phyloP scores from a whole-genome alignment of 2,329 filamentous ascomycete genomes.

The Curvularia hawaiiensis region DNA sequence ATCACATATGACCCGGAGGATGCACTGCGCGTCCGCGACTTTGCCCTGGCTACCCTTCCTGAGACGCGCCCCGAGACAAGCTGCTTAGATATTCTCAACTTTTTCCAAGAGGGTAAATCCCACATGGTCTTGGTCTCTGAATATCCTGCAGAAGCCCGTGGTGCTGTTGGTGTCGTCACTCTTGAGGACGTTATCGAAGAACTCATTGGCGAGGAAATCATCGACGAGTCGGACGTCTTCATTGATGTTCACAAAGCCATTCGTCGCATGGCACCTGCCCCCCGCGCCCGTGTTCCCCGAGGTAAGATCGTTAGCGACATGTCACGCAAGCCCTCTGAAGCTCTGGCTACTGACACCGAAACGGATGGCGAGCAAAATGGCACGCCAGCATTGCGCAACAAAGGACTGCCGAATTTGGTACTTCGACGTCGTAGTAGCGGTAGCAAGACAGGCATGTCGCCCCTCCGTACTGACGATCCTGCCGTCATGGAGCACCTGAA shows the following conservation, averaged over 20 bases:
- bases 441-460: slow-evolving; percentile 39
- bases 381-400: slow-evolving; percentile 24
- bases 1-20: slow-evolving; percentile 99
- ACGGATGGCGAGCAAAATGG: slow-evolving; percentile 26
- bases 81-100: slow-evolving; percentile 98
- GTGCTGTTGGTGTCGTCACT: slow-evolving; percentile 91
- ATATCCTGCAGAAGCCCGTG: slow-evolving; percentile 84
- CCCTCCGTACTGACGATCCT: slow-evolving; percentile 58
- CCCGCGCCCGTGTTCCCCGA: slow-evolving; percentile 72
- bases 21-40: slow-evolving; percentile 82
- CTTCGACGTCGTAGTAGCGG: slow-evolving; percentile 54
- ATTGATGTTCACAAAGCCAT: slow-evolving; percentile 99
- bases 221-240: slow-evolving; percentile 98
- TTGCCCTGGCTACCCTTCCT: slow-evolving; percentile 89
- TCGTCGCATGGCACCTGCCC: slow-evolving; percentile 82
- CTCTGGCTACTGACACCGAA: slow-evolving; percentile 23
- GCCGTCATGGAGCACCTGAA: slow-evolving; percentile 65
- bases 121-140: slow-evolving; percentile 98
- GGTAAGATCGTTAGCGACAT: slow-evolving; percentile 57
- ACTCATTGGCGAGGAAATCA: slow-evolving; percentile 98
- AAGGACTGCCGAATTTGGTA: slow-evolving; percentile 48
- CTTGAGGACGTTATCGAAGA: slow-evolving; percentile 98
- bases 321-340: slow-evolving; percentile 33
- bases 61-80: slow-evolving; percentile 95
- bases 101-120: slow-evolving; percentile 98